Evolutionary conservation across 1,139 yeast species (phyloP), one percentile per base, ranked within the genome.

Genomic region (Diutina scorzettiae): DNA sequence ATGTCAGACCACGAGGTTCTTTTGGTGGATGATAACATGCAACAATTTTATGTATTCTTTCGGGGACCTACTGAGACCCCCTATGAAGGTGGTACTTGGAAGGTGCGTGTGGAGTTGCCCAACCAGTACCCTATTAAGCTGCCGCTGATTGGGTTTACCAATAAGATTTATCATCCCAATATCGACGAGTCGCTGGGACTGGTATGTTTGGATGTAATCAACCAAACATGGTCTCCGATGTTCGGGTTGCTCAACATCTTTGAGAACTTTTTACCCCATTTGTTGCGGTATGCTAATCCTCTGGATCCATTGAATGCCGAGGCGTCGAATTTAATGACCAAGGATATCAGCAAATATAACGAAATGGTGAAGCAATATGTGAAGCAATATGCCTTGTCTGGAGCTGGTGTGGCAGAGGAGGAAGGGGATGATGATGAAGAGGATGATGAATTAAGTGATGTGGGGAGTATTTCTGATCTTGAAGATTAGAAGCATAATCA

Each of bases 151-250:
- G 97, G 97, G 3, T 91, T 91, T 57, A 79, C 79, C 45, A 91
- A 89, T 60, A 84, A 81, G 58, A 89, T 91, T 27, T 89, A 78
- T 60, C 98, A 91, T 57, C 98, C 98, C 5, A 91, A 91, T 56
- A 84, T 85, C 46, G 95, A 85, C 54, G 91, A 85, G 56, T 72
- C 78, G 24, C 81, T 95, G 3, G 98, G 98, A 0, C 80, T 94
- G 0, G 96, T 91, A 12, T 91, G 98, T 61, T 75, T 91, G 46
- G 98, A 91, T 57, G 98, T 91, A 29, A 89, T 91, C 51, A 91
- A 91, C 60, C 96, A 91, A 56, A 87, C 97, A 1, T 91, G 98
- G 98, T 83, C 95, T 37, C 98, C 98, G 2, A 84, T 91, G 89
- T 91, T 87, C 66, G 97, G 91, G 42, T 71, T 89, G 52, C 69